Percentiles rank a stretch among this genome's conserved stretches.
These are phyloP conservation scores for Ambrosiella beaveri DNA, from an alignment of 2,329 filamentous ascomycete genomes.

Conservation along the genomic window DNA sequence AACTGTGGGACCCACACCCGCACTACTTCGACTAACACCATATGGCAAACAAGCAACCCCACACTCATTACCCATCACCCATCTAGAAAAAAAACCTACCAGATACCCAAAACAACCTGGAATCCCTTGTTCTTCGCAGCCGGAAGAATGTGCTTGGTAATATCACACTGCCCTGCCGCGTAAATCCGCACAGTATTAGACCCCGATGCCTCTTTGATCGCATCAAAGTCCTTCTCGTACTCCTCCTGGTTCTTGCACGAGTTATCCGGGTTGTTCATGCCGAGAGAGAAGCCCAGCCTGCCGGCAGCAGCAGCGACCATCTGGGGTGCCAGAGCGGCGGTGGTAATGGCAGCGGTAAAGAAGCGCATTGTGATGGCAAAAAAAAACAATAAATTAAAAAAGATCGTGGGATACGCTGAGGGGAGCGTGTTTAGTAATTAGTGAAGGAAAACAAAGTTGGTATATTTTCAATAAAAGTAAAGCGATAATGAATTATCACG, in stretches of 20 bases:
- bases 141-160: conserved; percentile 43
- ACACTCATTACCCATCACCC: background rate
- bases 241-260: conserved; percentile 44
- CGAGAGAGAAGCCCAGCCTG: conserved; percentile 45
- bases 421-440: background rate
- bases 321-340: conserved; percentile 14
- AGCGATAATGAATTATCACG: too few relatives aligned
- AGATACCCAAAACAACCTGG: conserved; percentile 53
- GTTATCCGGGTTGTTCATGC: conserved; percentile 43
- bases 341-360: conserved; percentile 10
- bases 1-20: background rate
- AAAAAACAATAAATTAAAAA: background rate
- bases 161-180: conserved; percentile 48
- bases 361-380: conserved; percentile 10
- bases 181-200: conserved; percentile 47
- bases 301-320: conserved; percentile 26
- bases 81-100: conserved; percentile 26
- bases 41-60: background rate
- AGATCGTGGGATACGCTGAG: background rate
- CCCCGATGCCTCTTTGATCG: conserved; percentile 32
- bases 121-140: conserved; percentile 47
- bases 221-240: conserved; percentile 48
- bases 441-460: background rate
- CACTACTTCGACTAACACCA: background rate
- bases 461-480: background rate